Evolutionary conservation across 2,329 filamentous ascomycete species (phyloP), one percentile per base, ranked within the genome.

Genomic region (Xylaria polymorpha): DNA sequence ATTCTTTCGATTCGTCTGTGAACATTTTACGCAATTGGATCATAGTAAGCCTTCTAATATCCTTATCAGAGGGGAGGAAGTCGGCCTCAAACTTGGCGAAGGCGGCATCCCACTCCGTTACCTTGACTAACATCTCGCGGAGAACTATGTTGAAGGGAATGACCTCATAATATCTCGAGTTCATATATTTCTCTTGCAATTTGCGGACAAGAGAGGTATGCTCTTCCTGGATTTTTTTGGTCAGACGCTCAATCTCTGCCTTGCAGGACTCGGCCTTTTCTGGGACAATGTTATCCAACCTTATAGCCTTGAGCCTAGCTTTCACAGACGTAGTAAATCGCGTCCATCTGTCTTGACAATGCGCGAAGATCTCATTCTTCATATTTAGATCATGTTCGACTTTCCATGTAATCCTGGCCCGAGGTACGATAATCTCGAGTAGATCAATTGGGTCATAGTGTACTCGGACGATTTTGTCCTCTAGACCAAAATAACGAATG

Each of bases 21-120:
- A 99, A 99, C 79, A 99, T 93, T 79, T 97, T 97, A 78, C 93
- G 95, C 66, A 99, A 84, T 78, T 99, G 97, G 70, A 98, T 86
- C 67, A 95, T 94, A 14, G 96, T 97, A 69, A 99, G 84, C 75
- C 96, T 90, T 71, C 94, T 89, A 76, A 99, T 97, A 81, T 99
- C 96, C 77, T 97, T 98, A 79, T 99, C 97, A 0, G 95, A 77
- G 91, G 92, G 95, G 75, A 99, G 91, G 81, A 95, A 99, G 74
- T 97, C 92, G 51, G 90, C 89, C 78, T 99, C 97, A 68, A 99
- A 98, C 64, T 96, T 92, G 65, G 90, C 86, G 81, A 99, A 99
- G 0, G 90, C 90, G 29, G 91, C 90, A 77, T 99, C 97, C 96
- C 96, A 99, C 72, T 94, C 93, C 22, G 94, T 90, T 4, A 95